phyloP scores from a whole-genome alignment of 352 stramenopile species.

The Halophytophthora batemanensis region DNA sequence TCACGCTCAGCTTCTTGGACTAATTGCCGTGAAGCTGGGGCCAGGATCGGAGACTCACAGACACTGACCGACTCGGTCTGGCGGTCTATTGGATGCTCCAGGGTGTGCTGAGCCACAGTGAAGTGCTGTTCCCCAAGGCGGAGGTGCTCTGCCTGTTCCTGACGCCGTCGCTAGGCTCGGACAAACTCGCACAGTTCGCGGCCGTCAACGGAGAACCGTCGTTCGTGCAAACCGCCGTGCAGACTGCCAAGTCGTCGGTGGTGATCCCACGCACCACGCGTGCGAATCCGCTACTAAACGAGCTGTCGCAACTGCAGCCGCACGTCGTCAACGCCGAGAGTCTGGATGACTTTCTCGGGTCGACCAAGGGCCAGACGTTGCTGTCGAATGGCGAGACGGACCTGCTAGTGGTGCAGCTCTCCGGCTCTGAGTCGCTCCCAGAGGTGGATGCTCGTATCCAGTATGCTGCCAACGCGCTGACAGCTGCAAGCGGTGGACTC shows the following conservation, averaged over 20 bases:
- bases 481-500: slow-evolving; percentile 24
- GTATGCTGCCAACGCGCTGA: slow-evolving; percentile 29
- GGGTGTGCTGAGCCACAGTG: slow-evolving; percentile 35
- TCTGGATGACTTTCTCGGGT: slow-evolving; percentile 33
- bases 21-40: too few species aligned
- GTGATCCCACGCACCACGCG: slow-evolving; percentile 76
- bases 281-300: slow-evolving; percentile 32
- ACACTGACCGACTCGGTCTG: neutral
- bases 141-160: slow-evolving; percentile 69
- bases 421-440: slow-evolving; percentile 20
- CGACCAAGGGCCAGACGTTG: slow-evolving; percentile 24
- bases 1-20: too few species aligned
- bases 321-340: slow-evolving; percentile 21
- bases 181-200: slow-evolving; percentile 45
- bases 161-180: slow-evolving; percentile 30
- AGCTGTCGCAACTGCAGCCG: slow-evolving; percentile 17
- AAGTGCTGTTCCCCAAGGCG: slow-evolving; percentile 9
- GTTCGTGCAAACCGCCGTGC: slow-evolving; percentile 48
- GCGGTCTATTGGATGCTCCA: slow-evolving; percentile 10
- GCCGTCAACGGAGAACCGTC: slow-evolving; percentile 14
- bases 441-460: slow-evolving; percentile 52
- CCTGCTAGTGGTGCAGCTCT: slow-evolving; percentile 60
- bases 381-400: slow-evolving; percentile 56
- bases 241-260: slow-evolving; percentile 50
- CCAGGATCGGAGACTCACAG: neutral